These are phyloP conservation scores for Stachybotrys chartarum DNA, from an alignment of 2,329 filamentous ascomycete species.

Conservation along the genomic window DNA sequence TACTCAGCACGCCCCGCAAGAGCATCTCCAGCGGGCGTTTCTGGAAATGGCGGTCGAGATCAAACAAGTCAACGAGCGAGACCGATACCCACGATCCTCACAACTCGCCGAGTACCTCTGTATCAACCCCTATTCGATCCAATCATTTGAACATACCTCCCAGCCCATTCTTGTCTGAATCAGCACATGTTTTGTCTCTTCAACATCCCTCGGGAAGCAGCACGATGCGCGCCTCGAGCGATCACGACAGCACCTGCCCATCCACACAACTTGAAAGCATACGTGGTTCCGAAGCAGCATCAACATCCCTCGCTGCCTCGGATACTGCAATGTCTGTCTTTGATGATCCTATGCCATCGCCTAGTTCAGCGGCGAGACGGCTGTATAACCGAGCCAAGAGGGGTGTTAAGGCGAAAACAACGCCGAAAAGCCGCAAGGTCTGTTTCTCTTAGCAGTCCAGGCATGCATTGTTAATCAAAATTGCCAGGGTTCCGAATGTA, in stretches of 20 bases:
- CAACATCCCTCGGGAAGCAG: conserved; percentile 23
- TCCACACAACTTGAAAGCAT: conserved; percentile 4
- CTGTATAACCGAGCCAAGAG: conserved; percentile 14
- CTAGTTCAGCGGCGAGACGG: background rate
- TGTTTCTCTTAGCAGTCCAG: background rate
- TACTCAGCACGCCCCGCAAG: conserved; percentile 16
- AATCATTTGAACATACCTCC: conserved; percentile 12
- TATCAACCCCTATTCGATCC: conserved; percentile 8
- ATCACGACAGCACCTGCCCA: conserved; percentile 1
- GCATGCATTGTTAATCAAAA: background rate
- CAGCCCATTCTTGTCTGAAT: conserved; percentile 40
- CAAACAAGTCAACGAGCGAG: conserved; percentile 27
- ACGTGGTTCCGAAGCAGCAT: background rate
- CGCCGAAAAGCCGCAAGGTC: conserved; percentile 6
- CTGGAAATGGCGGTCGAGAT: conserved; percentile 34
- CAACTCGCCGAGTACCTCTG: conserved; percentile 16
- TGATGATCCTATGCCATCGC: background rate
- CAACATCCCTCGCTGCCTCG: background rate
- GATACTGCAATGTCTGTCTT: background rate
- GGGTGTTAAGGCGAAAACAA: conserved; percentile 15
- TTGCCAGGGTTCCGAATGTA: background rate
- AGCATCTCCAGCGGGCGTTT: conserved; percentile 25
- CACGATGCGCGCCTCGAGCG: conserved; percentile 4
- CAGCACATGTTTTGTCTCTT: conserved; percentile 39
- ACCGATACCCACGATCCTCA: conserved; percentile 14